Evolutionary conservation across 345 rosid genomes (phyloP), one percentile per base, ranked within the genome.

Genomic region (Nephelium lappaceum): DNA sequence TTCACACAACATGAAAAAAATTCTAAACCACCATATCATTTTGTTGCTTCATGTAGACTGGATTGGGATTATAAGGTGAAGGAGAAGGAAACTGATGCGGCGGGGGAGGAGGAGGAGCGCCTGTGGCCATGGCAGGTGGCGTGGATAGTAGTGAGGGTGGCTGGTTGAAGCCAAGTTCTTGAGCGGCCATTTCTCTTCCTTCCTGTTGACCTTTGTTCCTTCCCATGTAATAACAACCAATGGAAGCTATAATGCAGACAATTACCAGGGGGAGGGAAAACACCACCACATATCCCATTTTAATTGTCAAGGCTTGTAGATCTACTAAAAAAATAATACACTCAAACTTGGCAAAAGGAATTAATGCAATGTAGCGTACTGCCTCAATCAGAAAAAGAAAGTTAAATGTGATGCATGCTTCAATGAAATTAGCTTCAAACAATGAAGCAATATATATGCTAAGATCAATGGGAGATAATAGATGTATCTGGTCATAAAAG

Each of bases 261-360:
- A 80, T 6, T 53, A 74, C 11, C 53, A 16, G 2, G 14, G 75
- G 82, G 4, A 80, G 36, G 7, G 75, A 80, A 21, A 74, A 45
- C 15, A 80, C 5, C 63, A 61, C 64, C 5, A 73, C 68, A 36
- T 12, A 7, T 53, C 77, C 77, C 73, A 72, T 79, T n/a, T 57
- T 31, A 31, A 31, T 31, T 2, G 36, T 31, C 36, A 31, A 31
- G 36, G 36, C 36, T 31, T 31, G 36, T 31, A 31, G 36, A 31
- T 31, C 36, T 31, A 31, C 3, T n/a, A n/a, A n/a, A 31, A 31
- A 31, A 31, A 31, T 31, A 2, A 2, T 31, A 31, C 36, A 2
- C 36, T 31, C 36, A 31, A 31, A 31, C 36, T 31, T 1, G 36
- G 36, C 36, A 31, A 31, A 31, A 31, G 36, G 2, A 31, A 1